Evolutionary conservation across 2,329 filamentous ascomycete genomes (phyloP), one percentile per base, ranked within the genome.

Genomic region (Ophiocordyceps sinensis): DNA sequence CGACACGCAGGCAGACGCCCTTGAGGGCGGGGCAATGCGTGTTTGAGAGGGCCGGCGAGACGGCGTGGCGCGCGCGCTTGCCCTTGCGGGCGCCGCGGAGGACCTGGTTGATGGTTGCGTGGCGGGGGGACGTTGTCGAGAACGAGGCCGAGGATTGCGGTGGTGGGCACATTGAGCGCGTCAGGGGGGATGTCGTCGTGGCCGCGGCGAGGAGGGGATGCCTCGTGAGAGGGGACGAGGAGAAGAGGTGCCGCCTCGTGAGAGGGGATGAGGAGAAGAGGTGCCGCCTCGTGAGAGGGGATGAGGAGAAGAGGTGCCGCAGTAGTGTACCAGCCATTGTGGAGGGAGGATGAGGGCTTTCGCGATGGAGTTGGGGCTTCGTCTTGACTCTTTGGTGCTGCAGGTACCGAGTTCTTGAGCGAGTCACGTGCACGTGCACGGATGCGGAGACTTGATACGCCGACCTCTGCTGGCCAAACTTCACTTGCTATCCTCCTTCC

Each of bases 1-100:
- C 87, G 45, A 96, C 91, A 60, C 93, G 88, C 48, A 98, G 68
- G 62, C 91, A 96, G 31, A 98, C 91, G 52, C 89, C 91, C 70
- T 96, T 96, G 66, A 94, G 80, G 57, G 83, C 77, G 4, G 91
- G 87, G 36, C 84, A 74, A 40, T 76, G 62, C 46, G 72, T 73
- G 47, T 71, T 71, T 39, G 71, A 70, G 41, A 98, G 74, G 19
- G 89, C 88, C 0, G 91, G 91, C 3, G 89, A 96, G 40, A 85
- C 79, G 51, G 85, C 76, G 64, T 94, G 87, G 48, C 91, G 85
- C 2, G 83, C 84, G 44, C 76, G 76, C 64, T 94, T 86, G 38
- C 77, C 71, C 51, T 77, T 77, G 46, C 91, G 83, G 56, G 85
- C 88, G 51, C 86, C 85, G 47, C 74, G 72, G 15, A 82, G 68